Percentiles rank a stretch among this genome's conserved stretches.
Conservation (phyloP, 768 basidiomycete species). For the Leccinum incarnatum region DNA sequence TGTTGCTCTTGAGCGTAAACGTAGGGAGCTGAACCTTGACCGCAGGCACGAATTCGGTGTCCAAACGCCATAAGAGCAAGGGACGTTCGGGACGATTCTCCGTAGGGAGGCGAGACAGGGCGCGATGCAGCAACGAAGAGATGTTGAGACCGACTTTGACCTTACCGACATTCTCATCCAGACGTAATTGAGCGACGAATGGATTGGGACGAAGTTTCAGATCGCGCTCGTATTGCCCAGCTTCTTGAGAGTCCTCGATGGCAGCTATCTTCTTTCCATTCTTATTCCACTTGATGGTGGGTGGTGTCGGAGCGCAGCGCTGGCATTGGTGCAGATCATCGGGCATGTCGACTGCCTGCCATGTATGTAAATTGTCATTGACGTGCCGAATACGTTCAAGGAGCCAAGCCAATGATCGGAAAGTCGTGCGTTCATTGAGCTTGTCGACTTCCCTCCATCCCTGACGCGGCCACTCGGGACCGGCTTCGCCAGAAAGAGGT, state of each 20-base stretch:
- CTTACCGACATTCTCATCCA: conserved; percentile 60
- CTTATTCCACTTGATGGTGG: conserved; percentile 72
- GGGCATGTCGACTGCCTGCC: conserved; percentile 57
- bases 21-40: conserved; percentile 57
- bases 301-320: conserved; percentile 78
- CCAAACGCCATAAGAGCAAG: conserved; percentile 73
- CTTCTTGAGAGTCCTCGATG: conserved; percentile 81
- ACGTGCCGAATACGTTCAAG: conserved; percentile 79
- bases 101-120: conserved; percentile 72
- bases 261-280: conserved; percentile 57
- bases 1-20: conserved; percentile 77
- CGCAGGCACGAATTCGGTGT: conserved; percentile 71
- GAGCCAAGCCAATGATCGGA: conserved; percentile 83
- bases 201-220: conserved; percentile 84
- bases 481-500: conserved; percentile 66
- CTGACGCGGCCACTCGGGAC: conserved; percentile 74
- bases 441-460: conserved; percentile 82
- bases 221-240: conserved; percentile 85
- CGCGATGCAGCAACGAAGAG: conserved; percentile 83
- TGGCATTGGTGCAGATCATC: conserved; percentile 57
- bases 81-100: conserved; percentile 44
- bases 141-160: conserved; percentile 88
- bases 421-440: conserved; percentile 78
- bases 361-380: conserved; percentile 58
- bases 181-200: conserved; percentile 80